Base-by-base conservation (phyloP, 306 rosid species). In the Prosopis cineraria region DNA sequence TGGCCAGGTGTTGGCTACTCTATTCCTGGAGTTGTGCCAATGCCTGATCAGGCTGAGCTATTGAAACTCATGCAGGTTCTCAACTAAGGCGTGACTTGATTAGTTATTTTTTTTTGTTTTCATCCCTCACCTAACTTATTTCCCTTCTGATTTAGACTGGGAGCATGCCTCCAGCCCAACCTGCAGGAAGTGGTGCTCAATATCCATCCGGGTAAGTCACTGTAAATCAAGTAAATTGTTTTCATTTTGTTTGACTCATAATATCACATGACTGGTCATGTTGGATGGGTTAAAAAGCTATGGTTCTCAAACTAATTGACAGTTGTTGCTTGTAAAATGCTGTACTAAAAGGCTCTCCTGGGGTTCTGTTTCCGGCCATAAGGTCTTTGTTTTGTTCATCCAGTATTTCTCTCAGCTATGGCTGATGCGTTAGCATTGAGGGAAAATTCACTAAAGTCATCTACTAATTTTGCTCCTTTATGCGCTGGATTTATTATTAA, bases 141-240 rank as follows among this genome's bases (percentile, higher is more conserved):
- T 71, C 82, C 68, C 10, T 45, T 63, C 72, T 67, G 86, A 33
- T 3, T 87, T 91, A 86, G 97, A 73, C 89, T 47, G 79, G 76
- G 81, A 89, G 70, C 84, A 58, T 58, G 83, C 85, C 86, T 70
- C 80, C 85, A 12, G 81, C 88, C 81, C 82, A 82, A 63, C 77
- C 80, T 19, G 82, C 74, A 2, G 98, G 96, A 77, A 85, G 81
- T 81, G 73, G 93, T 81, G 87, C 78, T 79, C 91, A 90, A 62
- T 86, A 86, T 87, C 85, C 93, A 72, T 81, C 90, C 70, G 83
- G 98, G 98, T 95, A 92, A 78, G 90, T 76, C 78, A 37, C 76
- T 60, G 20, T 39, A 56, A 27, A 70, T 25, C 20, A 41, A 44
- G 53, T 13, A 45, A 25, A 45, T 41, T 76, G 66, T 50, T 55